phyloP scores from a whole-genome alignment of 768 basidiomycete genomes.

The Russula dissimulans region DNA sequence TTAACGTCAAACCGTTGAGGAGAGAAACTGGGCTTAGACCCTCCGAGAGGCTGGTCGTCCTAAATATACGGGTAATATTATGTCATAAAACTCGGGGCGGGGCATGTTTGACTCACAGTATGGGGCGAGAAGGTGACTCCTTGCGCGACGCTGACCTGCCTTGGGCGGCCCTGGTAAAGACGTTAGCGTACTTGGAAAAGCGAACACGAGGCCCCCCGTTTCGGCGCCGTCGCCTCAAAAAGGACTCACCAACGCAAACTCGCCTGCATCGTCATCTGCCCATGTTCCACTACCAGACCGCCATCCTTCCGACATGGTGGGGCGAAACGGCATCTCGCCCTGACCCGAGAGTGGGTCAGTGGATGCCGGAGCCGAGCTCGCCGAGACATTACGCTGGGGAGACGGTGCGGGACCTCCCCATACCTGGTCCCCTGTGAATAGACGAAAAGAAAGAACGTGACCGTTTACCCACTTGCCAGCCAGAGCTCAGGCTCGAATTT shows the following conservation, averaged over 20 bases:
- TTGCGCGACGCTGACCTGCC: slow-evolving; percentile 17
- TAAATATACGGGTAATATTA: slow-evolving; percentile 19
- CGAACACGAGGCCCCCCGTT: neutral
- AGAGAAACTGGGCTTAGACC: slow-evolving; percentile 40
- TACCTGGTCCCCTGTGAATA: slow-evolving; percentile 34
- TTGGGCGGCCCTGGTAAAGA: slow-evolving; percentile 9
- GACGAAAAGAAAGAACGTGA: slow-evolving; percentile 24
- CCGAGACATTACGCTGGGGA: slow-evolving; percentile 51
- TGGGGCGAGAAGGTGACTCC: slow-evolving; percentile 14
- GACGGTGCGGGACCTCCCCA: slow-evolving; percentile 45
- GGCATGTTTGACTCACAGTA: slow-evolving; percentile 15
- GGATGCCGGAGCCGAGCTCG: slow-evolving; percentile 48
- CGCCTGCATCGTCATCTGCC: slow-evolving; percentile 45
- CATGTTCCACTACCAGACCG: slow-evolving; percentile 47
- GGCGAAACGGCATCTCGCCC: slow-evolving; percentile 39
- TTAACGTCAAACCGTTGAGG: slow-evolving; percentile 45
- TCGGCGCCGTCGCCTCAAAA: neutral
- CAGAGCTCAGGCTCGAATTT: slow-evolving; percentile 40
- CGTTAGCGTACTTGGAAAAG: neutral
- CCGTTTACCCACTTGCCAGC: slow-evolving; percentile 52
- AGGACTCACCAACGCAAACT: slow-evolving; percentile 37
- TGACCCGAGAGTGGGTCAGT: slow-evolving; percentile 40
- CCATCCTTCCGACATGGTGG: slow-evolving; percentile 44
- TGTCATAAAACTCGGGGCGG: slow-evolving; percentile 15
- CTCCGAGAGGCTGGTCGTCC: slow-evolving; percentile 21